phyloP scores from a whole-genome alignment of 345 rosid species.

The Citrus glauca region DNA sequence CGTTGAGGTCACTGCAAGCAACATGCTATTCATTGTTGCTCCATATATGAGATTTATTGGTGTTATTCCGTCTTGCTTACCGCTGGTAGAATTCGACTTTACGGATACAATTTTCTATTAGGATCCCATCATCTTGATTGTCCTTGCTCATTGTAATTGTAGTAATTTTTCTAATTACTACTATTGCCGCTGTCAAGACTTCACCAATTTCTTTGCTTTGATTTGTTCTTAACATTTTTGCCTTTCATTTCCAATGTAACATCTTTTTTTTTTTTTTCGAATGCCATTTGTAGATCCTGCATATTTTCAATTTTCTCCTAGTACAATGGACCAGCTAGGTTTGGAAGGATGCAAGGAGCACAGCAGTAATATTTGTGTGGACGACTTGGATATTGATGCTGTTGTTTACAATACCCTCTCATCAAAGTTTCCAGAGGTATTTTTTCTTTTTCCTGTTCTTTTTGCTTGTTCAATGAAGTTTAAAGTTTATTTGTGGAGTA shows the following conservation, averaged over 20 bases:
- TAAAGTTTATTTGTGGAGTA: neutral
- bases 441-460: neutral
- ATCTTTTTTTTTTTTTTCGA: neutral
- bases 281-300: conserved; percentile 62
- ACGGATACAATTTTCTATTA: neutral
- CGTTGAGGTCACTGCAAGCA: neutral
- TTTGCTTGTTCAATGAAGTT: neutral
- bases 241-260: neutral
- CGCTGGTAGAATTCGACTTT: neutral
- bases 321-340: conserved; percentile 26
- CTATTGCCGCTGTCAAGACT: neutral
- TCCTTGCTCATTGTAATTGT: neutral
- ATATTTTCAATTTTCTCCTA: conserved; percentile 33
- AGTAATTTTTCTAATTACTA: neutral
- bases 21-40: neutral
- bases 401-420: conserved; percentile 37
- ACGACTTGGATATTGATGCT: conserved; percentile 49
- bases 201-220: neutral
- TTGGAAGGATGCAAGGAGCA: conserved; percentile 9
- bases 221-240: neutral
- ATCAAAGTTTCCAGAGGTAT: conserved; percentile 55
- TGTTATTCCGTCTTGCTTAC: neutral
- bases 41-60: neutral
- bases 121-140: neutral
- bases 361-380: conserved; percentile 22